Percentiles rank a stretch among this genome's conserved stretches.
These are phyloP conservation scores for Penicillium lagena DNA, from an alignment of 495 filamentous ascomycete genomes.

Conservation along the genomic window DNA sequence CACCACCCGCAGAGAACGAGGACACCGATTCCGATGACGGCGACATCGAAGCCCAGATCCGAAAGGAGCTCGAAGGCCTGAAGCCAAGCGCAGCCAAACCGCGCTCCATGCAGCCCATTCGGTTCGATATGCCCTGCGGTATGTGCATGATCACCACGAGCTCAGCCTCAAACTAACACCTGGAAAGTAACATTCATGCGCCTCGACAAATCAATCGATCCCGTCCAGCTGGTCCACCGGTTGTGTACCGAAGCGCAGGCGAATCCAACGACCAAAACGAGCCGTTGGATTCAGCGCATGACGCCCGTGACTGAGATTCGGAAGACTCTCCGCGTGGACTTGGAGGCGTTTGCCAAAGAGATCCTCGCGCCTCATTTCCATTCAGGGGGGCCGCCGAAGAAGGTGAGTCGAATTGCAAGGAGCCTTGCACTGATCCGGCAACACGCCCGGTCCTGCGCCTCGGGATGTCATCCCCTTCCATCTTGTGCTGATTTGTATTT, in stretches of 20 bases:
- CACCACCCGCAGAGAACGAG: conserved; percentile 24
- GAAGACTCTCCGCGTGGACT: conserved; percentile 70
- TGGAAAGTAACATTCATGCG: conserved; percentile 36
- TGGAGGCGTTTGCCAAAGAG: conserved; percentile 63
- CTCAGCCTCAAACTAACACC: conserved; percentile 9
- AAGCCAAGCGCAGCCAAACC: conserved; percentile 42
- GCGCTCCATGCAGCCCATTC: conserved; percentile 54
- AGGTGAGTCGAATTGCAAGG: conserved; percentile 27
- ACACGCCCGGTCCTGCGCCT: background rate
- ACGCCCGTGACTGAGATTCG: conserved; percentile 71
- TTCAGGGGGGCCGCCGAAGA: conserved; percentile 38
- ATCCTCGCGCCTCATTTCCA: conserved; percentile 74
- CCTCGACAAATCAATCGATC: conserved; percentile 62
- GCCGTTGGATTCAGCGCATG: conserved; percentile 75
- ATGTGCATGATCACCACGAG: conserved; percentile 49
- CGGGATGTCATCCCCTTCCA: no score
- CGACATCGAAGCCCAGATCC: conserved; percentile 81
- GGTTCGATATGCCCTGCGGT: conserved; percentile 73
- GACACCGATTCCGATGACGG: conserved; percentile 35
- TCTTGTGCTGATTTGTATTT: conserved; percentile 4
- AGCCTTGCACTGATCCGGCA: conserved; percentile 1
- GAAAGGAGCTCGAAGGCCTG: conserved; percentile 65
- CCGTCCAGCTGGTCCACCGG: conserved; percentile 67
- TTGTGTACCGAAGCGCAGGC: conserved; percentile 63
- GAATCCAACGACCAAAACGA: conserved; percentile 48